Evolutionary conservation across 2,329 filamentous ascomycete genomes (phyloP).

Genomic region (Fusarium sacchari): DNA sequence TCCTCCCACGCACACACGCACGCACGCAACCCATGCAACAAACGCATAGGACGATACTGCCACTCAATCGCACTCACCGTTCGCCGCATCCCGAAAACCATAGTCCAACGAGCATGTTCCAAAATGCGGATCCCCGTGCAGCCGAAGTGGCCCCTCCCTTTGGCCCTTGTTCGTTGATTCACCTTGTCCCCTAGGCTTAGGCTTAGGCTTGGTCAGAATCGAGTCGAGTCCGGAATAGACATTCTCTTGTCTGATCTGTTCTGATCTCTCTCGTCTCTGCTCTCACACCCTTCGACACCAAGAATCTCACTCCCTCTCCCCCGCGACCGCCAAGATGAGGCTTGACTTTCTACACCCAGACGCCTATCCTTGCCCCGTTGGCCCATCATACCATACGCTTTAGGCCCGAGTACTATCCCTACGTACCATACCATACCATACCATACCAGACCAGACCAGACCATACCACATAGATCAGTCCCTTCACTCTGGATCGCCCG

Average conservation of each 20-base stretch:
- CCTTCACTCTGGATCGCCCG: slow-evolving; percentile 32
- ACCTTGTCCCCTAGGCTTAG: slow-evolving; percentile 10
- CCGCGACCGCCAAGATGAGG: slow-evolving; percentile 42
- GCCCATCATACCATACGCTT: slow-evolving; percentile 45
- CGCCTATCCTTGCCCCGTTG: slow-evolving; percentile 38
- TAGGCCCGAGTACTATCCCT: slow-evolving; percentile 37
- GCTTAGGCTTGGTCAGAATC: background rate
- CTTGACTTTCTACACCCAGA: slow-evolving; percentile 33
- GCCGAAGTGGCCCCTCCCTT: slow-evolving; percentile 41
- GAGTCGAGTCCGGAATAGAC: slow-evolving; percentile 6
- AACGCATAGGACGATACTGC: slow-evolving; percentile 20
- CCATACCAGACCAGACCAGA: background rate
- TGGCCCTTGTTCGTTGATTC: slow-evolving; percentile 10
- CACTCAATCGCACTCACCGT: slow-evolving; percentile 12
- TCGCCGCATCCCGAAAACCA: slow-evolving; percentile 33
- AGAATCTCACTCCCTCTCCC: slow-evolving; percentile 36
- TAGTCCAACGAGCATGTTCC: slow-evolving; percentile 25
- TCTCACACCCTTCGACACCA: slow-evolving; percentile 25
- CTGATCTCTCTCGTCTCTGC: slow-evolving; percentile 20
- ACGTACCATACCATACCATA: slow-evolving; percentile 17
- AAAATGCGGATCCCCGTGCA: slow-evolving; percentile 44
- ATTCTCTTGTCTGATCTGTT: slow-evolving; percentile 27
- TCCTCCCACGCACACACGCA: slow-evolving; percentile 4
- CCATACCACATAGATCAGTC: slow-evolving; percentile 22
- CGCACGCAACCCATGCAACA: background rate